Evolutionary conservation across 345 rosid species (phyloP).

Genomic region (Mercurialis annua): DNA sequence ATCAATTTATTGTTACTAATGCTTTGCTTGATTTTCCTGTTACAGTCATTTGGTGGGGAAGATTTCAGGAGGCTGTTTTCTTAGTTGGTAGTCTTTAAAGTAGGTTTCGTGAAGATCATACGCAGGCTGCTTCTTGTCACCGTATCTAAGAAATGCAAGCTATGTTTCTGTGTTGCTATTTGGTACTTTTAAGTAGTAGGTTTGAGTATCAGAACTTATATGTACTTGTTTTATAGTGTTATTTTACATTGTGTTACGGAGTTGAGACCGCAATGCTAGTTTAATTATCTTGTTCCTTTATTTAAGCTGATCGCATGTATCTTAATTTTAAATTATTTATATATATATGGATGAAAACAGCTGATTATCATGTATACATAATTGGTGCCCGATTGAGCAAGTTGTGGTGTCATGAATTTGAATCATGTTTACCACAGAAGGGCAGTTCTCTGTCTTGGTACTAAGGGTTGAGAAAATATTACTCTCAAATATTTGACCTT

Average conservation of each 20-base stretch:
- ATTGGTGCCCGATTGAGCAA: too few relatives aligned
- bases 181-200: conserved; percentile 6
- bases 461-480: too few relatives aligned
- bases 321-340: too few relatives aligned
- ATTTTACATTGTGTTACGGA: not conserved
- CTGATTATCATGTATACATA: not conserved
- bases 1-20: not conserved
- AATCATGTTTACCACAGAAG: too few relatives aligned
- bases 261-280: not conserved
- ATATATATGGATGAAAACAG: not conserved
- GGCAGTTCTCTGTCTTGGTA: too few relatives aligned
- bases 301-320: not conserved
- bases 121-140: not conserved
- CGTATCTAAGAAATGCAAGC: not conserved
- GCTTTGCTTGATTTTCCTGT: not conserved
- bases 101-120: conserved; percentile 9
- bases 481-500: too few relatives aligned
- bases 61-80: conserved; percentile 18
- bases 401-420: not conserved
- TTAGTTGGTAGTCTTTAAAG: conserved; percentile 7
- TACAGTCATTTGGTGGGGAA: conserved; percentile 26
- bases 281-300: not conserved
- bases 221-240: not conserved
- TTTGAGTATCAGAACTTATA: not conserved
- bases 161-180: not conserved